These are phyloP conservation scores for Diaporthe sp. DNA, from an alignment of 2,329 filamentous ascomycete species.

Conservation along the genomic window DNA sequence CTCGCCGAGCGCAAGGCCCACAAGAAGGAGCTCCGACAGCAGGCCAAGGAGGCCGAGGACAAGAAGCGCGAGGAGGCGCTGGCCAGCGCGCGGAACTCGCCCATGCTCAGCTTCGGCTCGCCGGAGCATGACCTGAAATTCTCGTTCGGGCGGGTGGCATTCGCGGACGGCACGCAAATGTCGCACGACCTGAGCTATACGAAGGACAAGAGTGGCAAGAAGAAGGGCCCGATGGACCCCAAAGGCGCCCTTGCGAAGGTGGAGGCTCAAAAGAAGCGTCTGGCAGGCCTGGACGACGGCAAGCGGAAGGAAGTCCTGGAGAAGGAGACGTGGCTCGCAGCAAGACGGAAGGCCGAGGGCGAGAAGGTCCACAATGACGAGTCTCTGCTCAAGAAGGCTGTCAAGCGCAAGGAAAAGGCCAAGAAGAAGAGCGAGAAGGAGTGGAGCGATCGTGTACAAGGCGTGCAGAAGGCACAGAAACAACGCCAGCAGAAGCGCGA, in stretches of 20 bases:
- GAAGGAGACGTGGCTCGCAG: slow-evolving; percentile 95
- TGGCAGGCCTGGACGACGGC: slow-evolving; percentile 80
- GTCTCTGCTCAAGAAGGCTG: slow-evolving; percentile 88
- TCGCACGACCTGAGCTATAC: slow-evolving; percentile 79
- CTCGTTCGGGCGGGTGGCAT: slow-evolving; percentile 91
- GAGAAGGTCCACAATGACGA: slow-evolving; percentile 92
- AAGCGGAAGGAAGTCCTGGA: slow-evolving; percentile 91
- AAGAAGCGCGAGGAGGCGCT: slow-evolving; percentile 73
- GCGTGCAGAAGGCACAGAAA: slow-evolving; percentile 81
- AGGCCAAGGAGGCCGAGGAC: slow-evolving; percentile 86
- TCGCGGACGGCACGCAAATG: slow-evolving; percentile 85
- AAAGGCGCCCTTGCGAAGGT: slow-evolving; percentile 88
- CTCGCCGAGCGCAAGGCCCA: slow-evolving; percentile 87
- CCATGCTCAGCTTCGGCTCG: slow-evolving; percentile 63
- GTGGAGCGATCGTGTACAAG: slow-evolving; percentile 81
- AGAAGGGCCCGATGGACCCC: slow-evolving; percentile 86
- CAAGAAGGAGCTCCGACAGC: slow-evolving; percentile 86
- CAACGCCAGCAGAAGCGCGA: slow-evolving; percentile 87
- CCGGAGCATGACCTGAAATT: slow-evolving; percentile 74
- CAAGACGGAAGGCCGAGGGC: slow-evolving; percentile 88
- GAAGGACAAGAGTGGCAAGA: slow-evolving; percentile 64
- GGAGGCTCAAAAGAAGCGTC: slow-evolving; percentile 86
- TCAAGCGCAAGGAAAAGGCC: slow-evolving; percentile 90
- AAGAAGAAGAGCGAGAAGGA: slow-evolving; percentile 95
- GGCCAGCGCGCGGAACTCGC: slow-evolving; percentile 71